These are phyloP conservation scores for Aspergillaceae sp. DNA, from an alignment of 2,329 filamentous ascomycete species.

Conservation along the genomic window DNA sequence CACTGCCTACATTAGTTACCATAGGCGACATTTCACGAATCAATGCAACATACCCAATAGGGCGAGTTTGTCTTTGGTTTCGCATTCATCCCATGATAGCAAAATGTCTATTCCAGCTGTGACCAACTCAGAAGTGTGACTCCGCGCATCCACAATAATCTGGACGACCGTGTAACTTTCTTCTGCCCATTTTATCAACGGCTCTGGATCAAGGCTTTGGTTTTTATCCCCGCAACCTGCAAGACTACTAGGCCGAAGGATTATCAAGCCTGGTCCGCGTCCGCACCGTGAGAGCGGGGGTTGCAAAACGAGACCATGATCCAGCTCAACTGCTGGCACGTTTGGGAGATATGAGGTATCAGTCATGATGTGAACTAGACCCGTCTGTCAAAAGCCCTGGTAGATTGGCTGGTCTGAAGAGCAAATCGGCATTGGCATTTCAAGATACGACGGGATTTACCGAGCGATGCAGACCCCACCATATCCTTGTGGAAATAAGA, in stretches of 20 bases:
- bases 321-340: constrained; percentile 5
- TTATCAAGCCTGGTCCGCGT: constrained; percentile 41
- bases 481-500: too few relatives aligned
- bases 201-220: constrained; percentile 44
- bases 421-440: not conserved
- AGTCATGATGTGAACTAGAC: not conserved
- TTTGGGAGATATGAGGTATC: not conserved
- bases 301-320: constrained; percentile 12
- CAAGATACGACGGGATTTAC: not conserved
- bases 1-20: constrained; percentile 9
- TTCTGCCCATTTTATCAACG: constrained; percentile 60
- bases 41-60: constrained; percentile 12
- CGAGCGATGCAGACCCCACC: too few relatives aligned
- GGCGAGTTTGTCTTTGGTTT: constrained; percentile 10
- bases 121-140: constrained; percentile 2
- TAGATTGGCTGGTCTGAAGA: not conserved
- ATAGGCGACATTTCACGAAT: not conserved
- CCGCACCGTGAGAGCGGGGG: constrained; percentile 44
- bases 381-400: too few relatives aligned
- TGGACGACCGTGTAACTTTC: constrained; percentile 58
- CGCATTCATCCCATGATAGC: constrained; percentile 16
- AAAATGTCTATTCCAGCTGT: constrained; percentile 9
- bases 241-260: constrained; percentile 33
- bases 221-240: constrained; percentile 21
- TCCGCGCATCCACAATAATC: constrained; percentile 25